phyloP scores from a whole-genome alignment of 257 asterid genomes.

The Penstemon davidsonii region DNA sequence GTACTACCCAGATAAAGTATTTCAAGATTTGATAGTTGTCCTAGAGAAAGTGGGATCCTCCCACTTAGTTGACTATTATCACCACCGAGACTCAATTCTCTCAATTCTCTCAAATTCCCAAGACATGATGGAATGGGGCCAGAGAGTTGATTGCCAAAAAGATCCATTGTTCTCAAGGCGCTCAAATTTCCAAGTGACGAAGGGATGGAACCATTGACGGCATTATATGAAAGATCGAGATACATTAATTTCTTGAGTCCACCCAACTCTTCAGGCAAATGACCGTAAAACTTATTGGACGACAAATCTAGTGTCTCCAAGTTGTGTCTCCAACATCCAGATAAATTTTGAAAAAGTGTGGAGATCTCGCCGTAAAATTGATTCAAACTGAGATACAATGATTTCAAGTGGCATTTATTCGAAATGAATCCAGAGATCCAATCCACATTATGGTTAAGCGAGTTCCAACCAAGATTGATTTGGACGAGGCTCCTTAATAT shows the following conservation, averaged over 20 bases:
- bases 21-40: background rate
- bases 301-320: background rate
- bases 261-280: background rate
- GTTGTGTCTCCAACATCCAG: background rate
- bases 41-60: too few species aligned
- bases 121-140: too few species aligned
- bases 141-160: too few species aligned
- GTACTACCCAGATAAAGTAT: background rate
- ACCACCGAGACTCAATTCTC: background rate
- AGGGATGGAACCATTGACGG: background rate
- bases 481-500: too few species aligned
- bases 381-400: background rate
- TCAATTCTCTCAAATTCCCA: too few species aligned
- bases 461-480: background rate
- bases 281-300: background rate
- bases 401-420: constrained; percentile 14
- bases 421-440: background rate
- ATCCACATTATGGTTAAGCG: background rate
- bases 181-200: background rate
- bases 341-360: constrained; percentile 1
- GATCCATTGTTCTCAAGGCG: too few species aligned
- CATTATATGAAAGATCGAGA: background rate
- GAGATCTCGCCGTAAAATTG: background rate
- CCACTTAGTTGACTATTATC: too few species aligned
- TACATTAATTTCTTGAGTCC: background rate